phyloP scores from a whole-genome alignment of 345 rosid species.

The Citrus trifoliata region DNA sequence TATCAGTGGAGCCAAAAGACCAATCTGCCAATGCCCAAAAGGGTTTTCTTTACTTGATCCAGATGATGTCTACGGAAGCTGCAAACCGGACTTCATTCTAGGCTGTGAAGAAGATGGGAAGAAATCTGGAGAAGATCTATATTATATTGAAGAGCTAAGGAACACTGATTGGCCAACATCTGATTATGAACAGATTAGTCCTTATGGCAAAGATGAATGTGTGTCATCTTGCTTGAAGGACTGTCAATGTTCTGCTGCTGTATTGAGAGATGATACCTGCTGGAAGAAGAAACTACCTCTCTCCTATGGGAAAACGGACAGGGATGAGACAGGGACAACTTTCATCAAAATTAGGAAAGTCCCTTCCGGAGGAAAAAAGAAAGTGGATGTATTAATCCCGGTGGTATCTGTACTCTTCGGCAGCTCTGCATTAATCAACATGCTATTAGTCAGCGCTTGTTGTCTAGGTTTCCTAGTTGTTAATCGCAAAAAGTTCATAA shows the following conservation, averaged over 20 bases:
- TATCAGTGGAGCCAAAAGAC: slow-evolving; percentile 12
- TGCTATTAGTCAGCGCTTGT: slow-evolving; percentile 5
- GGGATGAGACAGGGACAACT: not conserved
- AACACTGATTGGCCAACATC: slow-evolving; percentile 28
- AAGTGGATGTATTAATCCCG: not conserved
- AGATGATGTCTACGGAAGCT: slow-evolving; percentile 28
- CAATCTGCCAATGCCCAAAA: slow-evolving; percentile 30
- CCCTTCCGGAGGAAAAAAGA: not conserved
- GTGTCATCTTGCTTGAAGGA: slow-evolving; percentile 32
- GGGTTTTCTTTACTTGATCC: slow-evolving; percentile 25
- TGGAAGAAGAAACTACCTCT: slow-evolving; percentile 44
- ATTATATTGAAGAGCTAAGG: slow-evolving; percentile 6
- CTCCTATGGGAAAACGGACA: slow-evolving; percentile 31
- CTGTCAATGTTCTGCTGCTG: slow-evolving; percentile 36
- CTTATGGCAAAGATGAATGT: slow-evolving; percentile 25
- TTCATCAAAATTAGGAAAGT: slow-evolving; percentile 28
- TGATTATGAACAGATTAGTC: slow-evolving; percentile 20
- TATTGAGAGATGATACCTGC: slow-evolving; percentile 6
- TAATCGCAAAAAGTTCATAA: not conserved
- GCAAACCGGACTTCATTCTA: slow-evolving; percentile 28
- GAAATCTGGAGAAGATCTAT: slow-evolving; percentile 15
- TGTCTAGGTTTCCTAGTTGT: slow-evolving; percentile 8
- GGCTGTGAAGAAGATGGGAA: slow-evolving; percentile 19
- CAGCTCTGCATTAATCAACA: slow-evolving; percentile 16
- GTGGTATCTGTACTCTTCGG: slow-evolving; percentile 19